phyloP scores from a whole-genome alignment of 2,329 filamentous ascomycete species.

The Colletotrichum sp. region DNA sequence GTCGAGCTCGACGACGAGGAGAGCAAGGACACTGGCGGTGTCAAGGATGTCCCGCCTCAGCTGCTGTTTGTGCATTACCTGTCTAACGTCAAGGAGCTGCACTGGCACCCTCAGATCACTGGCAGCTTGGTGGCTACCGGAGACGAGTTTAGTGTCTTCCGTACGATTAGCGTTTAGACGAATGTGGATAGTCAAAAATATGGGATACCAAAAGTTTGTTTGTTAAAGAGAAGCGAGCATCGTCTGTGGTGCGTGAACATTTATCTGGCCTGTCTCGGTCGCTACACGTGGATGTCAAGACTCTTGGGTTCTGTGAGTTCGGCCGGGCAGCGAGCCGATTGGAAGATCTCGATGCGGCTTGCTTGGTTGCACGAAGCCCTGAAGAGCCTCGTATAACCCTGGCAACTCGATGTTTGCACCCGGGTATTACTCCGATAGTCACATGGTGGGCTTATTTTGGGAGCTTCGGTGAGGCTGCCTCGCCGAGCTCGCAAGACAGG shows the following conservation, averaged over 20 bases:
- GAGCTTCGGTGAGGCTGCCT: background rate
- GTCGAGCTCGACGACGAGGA: slow-evolving; percentile 98
- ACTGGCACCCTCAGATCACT: slow-evolving; percentile 97
- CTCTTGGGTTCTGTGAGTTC: background rate
- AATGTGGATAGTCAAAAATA: slow-evolving; percentile 22
- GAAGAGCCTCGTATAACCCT: background rate
- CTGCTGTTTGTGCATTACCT: slow-evolving; percentile 97
- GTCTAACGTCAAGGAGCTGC: slow-evolving; percentile 91
- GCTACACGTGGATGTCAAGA: background rate
- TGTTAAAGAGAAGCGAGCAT: background rate
- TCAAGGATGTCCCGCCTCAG: slow-evolving; percentile 91
- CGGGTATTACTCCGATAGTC: background rate
- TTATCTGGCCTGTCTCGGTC: background rate
- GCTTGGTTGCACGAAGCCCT: background rate
- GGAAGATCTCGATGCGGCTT: background rate
- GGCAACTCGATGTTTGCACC: background rate
- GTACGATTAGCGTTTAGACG: slow-evolving; percentile 80
- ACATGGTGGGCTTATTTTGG: background rate
- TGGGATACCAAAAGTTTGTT: slow-evolving; percentile 20
- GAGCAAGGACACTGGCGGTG: slow-evolving; percentile 84
- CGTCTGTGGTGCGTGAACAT: background rate
- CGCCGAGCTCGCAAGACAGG: background rate
- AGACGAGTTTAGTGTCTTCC: slow-evolving; percentile 84
- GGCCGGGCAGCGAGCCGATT: background rate
- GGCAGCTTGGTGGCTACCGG: slow-evolving; percentile 90